These are phyloP conservation scores for Inga leiocalycina DNA, from an alignment of 306 rosid species.

Conservation along the genomic window DNA sequence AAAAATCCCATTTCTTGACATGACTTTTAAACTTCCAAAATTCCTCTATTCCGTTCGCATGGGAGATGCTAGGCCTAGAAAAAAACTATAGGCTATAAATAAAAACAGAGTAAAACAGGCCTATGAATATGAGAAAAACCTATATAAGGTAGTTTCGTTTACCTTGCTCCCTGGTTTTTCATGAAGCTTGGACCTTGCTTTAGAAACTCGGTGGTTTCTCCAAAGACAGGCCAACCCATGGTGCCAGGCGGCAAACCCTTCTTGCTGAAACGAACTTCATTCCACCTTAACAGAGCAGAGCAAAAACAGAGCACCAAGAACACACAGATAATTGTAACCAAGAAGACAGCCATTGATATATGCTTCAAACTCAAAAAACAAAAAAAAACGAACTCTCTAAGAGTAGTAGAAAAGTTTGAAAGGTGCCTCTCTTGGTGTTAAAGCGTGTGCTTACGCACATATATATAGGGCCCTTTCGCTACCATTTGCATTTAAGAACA, in stretches of 20 bases:
- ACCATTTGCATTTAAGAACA: constrained; percentile 29
- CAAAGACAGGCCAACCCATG: constrained; percentile 99
- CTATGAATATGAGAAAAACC: not conserved
- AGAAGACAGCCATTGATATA: constrained; percentile 69
- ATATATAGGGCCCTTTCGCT: constrained; percentile 63
- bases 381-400: constrained; percentile 28
- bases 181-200: constrained; percentile 96
- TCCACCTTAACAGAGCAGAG: constrained; percentile 91
- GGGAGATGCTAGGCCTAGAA: constrained; percentile 32
- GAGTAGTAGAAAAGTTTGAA: constrained; percentile 33
- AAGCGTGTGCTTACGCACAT: constrained; percentile 55
- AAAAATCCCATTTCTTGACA: constrained; percentile 10
- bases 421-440: constrained; percentile 42
- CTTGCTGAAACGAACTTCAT: constrained; percentile 73
- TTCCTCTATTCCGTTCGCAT: constrained; percentile 6
- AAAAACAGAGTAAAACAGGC: not conserved
- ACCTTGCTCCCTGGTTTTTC: constrained; percentile 96
- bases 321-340: constrained; percentile 44
- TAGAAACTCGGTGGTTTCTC: constrained; percentile 95
- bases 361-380: constrained; percentile 26
- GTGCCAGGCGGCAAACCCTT: constrained; percentile 96
- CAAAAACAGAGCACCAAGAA: constrained; percentile 73
- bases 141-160: not conserved
- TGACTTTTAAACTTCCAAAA: not conserved
- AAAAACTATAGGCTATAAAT: not conserved